Evolutionary conservation across 2,329 filamentous ascomycete species (phyloP), one percentile per base, ranked within the genome.

Genomic region (Parastagonospora nodorum): DNA sequence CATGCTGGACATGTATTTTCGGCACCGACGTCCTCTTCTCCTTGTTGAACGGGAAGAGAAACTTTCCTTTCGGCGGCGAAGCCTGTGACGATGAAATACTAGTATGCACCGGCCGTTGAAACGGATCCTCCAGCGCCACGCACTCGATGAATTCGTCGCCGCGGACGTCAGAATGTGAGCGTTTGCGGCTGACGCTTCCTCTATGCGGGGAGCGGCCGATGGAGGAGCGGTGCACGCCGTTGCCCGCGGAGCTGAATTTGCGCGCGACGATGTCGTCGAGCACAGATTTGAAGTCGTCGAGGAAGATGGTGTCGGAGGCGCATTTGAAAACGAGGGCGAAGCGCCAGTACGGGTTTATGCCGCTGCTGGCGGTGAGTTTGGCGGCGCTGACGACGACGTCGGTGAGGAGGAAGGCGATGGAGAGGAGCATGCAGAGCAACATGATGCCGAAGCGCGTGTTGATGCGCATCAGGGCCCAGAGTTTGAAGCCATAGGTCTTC

Each of bases 261-360:
- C 55, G 54, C 8, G 61, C 57, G 4, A 70, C 46, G 15, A 72
- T 72, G 10, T 62, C 66, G 46, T 72, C 69, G 9, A 72, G 61
- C 2, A 72, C 60, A 9, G 66, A 68, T 31, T 72, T 72, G 57
- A 72, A 72, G 46, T 72, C 69, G 37, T 72, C 69, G 4, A 72
- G 60, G 51, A 72, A 72, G 31, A 72, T 72, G 2, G 66, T 70
- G 16, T 72, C 69, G 1, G 67, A 69, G 2, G 68, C 68, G 30
- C 68, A 72, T 40, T 72, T 72, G 59, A 72, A 72, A 4, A 72
- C 68, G 2, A 72, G 59, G 0, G 69, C 69, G 32, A 71, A 68
- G 7, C 69, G 57, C 69, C 69, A 72, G 44, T 70, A 72, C 1
- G 69, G 69, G 31, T 72, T 72, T 37, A 72, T 72, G 2, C 69